Base-by-base conservation (phyloP, 1,284 basidiomycete genomes). In the Sporisorium iseilematis-ciliati region DNA sequence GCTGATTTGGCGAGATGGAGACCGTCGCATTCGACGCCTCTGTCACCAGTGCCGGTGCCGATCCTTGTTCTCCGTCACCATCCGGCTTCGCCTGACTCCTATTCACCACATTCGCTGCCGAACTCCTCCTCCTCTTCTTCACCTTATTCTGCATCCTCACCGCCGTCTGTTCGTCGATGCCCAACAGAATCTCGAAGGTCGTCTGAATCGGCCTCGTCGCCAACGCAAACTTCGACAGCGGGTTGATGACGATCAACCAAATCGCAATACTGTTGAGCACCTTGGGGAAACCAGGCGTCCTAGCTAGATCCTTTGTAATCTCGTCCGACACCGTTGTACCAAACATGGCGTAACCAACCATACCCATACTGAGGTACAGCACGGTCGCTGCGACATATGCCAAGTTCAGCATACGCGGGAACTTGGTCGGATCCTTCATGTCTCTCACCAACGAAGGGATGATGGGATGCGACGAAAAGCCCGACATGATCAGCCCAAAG, bases 401-500 rank as follows among this genome's bases (percentile, higher is more conserved):
- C 84, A 90, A 90, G 78, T 93, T 90, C 75, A 93, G 92, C 91
- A 95, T 94, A 49, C 86, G 87, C 84, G 92, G 90, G 82, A 96
- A 97, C 71, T 91, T 88, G 43, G 88, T 87, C 1, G 94, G 94
- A 78, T 95, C 90, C 57, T 88, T 87, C 95, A 98, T 97, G 85
- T 98, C 95, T 75, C 91, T 89, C 12, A 92, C 93, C 16, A 98
- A 86, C 10, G 92, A 93, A 7, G 95, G 95, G 54, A 97, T 92
- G 40, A 96, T 93, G 12, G 94, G 92, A 85, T 98, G 95, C 1
- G 95, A 94, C 6, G 94, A 91, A 80, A 97, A 96, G 89, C 95
- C 95, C n/a, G 93, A 93, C 91, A 98, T 94, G 83, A 97, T 91
- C 61, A 98, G 87, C 3, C 95, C 95, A 82, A 95, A 97, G 85